Evolutionary conservation across 805 yeast species (phyloP), one percentile per base, ranked within the genome.

Genomic region (Yamadazyma scolyti): DNA sequence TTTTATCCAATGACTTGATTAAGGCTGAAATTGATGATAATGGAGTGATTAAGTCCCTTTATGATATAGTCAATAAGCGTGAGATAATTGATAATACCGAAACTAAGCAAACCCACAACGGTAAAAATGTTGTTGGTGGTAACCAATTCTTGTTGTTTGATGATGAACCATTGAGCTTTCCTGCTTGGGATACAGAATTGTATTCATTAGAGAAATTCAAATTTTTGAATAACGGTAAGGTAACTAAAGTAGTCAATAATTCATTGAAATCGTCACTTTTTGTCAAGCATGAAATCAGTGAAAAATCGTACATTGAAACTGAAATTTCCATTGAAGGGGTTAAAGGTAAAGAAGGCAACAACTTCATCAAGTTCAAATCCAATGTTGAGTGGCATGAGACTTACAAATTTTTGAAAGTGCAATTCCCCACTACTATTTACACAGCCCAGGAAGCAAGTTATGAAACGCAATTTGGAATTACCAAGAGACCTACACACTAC

Each of bases 141-240:
- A 87, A 88, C 47, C 95, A 84, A 54, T 78, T 77, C 42, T 77
- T 87, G 1, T 51, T 93, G 35, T 83, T 83, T 48, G 89, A 89
- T 43, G 98, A 93, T 54, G 83, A 86, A 40, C 98, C 98, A 7
- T 65, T 86, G 48, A 80, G 73, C 34, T 90, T 79, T 79, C 96
- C 87, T 26, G 97, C 97, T 2, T 90, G 98, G 98, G 98, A 90
- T 54, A 90, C 97, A 0, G 98, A 90, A 53, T 69, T 88, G 36
- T 93, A 76, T 52, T 84, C 96, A 1, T 71, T 86, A 35, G 86
- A 82, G 46, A 87, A 82, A 49, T 77, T 72, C 50, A 64, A 63
- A 33, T 75, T 77, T 42, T 46, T 66, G 32, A 36, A 42, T 6
- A 43, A 43, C 9, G 68, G 68, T n/a, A 63, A 68, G 15, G 59